Evolutionary conservation across 169 alveolate species (phyloP).

Genomic region (Fabrea salina): DNA sequence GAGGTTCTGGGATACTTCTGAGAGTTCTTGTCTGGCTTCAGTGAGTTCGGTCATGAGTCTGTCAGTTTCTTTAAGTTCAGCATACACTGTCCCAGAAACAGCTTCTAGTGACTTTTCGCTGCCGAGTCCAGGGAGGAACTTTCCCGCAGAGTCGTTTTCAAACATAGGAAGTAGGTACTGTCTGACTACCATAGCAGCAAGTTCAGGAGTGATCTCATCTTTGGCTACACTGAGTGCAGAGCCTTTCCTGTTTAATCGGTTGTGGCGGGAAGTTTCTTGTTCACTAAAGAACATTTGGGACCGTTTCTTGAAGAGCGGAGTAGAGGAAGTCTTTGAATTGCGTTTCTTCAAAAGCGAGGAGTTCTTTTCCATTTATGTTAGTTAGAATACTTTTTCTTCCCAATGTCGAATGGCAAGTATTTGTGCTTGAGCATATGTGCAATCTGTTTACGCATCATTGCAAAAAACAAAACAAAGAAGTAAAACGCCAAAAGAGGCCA

Average conservation of each 20-base stretch:
- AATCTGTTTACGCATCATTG: slow-evolving; percentile 87
- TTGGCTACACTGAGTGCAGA: no score
- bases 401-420: slow-evolving; percentile 35
- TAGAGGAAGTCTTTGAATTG: no score
- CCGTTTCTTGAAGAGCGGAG: no score
- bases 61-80: slow-evolving; percentile 54
- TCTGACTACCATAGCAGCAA: slow-evolving; percentile 62
- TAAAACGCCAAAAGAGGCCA: slow-evolving; percentile 88
- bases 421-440: slow-evolving; percentile 36
- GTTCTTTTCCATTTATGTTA: no score
- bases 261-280: no score
- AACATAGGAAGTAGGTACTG: slow-evolving; percentile 66
- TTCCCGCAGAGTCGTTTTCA: slow-evolving; percentile 32
- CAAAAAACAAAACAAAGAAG: slow-evolving; percentile 76
- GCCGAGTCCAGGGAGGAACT: background rate
- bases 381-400: slow-evolving; percentile 8
- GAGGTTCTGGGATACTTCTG: background rate
- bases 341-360: no score
- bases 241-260: no score
- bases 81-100: slow-evolving; percentile 43
- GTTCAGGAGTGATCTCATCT: slow-evolving; percentile 58
- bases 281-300: no score
- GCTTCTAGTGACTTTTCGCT: slow-evolving; percentile 5
- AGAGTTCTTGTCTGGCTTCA: slow-evolving; percentile 27
- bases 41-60: slow-evolving; percentile 34